phyloP scores from a whole-genome alignment of 2,329 filamentous ascomycete species.

The Hymenoscyphus scutula region DNA sequence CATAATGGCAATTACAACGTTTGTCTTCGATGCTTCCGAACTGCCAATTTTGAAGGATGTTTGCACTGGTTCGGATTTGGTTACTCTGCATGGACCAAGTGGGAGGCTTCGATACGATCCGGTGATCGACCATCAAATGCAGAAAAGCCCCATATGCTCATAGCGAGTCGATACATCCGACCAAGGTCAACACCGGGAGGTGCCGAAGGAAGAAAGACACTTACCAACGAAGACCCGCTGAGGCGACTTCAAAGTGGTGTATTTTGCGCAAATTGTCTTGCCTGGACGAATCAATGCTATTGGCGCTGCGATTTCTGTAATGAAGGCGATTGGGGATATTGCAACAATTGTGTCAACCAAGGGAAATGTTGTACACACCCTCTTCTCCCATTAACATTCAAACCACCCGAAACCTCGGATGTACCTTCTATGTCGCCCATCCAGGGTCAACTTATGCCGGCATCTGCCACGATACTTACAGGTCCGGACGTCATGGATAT shows the following conservation, averaged over 20 bases:
- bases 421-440: constrained; percentile 41
- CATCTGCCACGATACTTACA: constrained; percentile 47
- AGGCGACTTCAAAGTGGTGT: constrained; percentile 72
- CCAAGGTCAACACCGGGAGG: constrained; percentile 50
- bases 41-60: constrained; percentile 64
- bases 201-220: constrained; percentile 53
- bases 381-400: constrained; percentile 71
- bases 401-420: constrained; percentile 38
- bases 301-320: constrained; percentile 90
- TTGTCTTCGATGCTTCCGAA: constrained; percentile 77
- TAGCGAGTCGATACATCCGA: constrained; percentile 53
- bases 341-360: constrained; percentile 80
- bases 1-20: constrained; percentile 71
- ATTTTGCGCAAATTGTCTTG: constrained; percentile 76
- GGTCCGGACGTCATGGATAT: constrained; percentile 47
- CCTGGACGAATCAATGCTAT: constrained; percentile 77
- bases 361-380: constrained; percentile 79
- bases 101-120: constrained; percentile 51
- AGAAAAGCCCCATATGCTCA: constrained; percentile 56
- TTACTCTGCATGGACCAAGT: constrained; percentile 64
- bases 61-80: constrained; percentile 88
- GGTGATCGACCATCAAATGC: constrained; percentile 35
- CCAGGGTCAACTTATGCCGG: constrained; percentile 44
- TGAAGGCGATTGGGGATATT: constrained; percentile 92
- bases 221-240: constrained; percentile 66